These are phyloP conservation scores for Globisporangium abappressorium DNA, from an alignment of 352 stramenopile genomes.

Conservation along the genomic window DNA sequence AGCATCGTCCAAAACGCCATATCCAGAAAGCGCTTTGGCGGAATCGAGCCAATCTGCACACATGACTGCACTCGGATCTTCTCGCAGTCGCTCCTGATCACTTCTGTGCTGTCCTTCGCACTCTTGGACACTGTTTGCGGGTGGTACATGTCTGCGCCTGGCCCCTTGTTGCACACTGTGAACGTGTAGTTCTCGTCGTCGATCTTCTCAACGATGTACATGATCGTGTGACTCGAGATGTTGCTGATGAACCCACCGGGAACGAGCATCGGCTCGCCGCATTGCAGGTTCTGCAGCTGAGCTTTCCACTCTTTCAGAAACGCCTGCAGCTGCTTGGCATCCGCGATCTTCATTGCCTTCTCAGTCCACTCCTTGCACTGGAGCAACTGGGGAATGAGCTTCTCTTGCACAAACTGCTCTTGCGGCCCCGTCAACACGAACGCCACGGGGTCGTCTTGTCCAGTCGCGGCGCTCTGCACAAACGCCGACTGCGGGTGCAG, in stretches of 20 bases:
- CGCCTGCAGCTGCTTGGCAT: conserved; percentile 58
- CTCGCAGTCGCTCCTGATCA: conserved; percentile 22
- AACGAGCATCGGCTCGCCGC: conserved; percentile 50
- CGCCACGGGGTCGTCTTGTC: conserved; percentile 30
- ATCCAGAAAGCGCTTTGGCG: conserved; percentile 62
- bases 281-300: conserved; percentile 40
- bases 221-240: conserved; percentile 63
- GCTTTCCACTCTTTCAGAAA: conserved; percentile 73
- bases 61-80: conserved; percentile 83
- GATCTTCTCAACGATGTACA: conserved; percentile 83
- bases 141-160: conserved; percentile 84
- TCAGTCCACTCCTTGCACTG: conserved; percentile 53
- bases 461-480: not conserved
- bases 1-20: conserved; percentile 84
- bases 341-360: conserved; percentile 53
- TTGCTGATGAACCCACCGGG: conserved; percentile 82
- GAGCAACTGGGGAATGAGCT: conserved; percentile 50
- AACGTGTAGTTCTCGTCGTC: conserved; percentile 62
- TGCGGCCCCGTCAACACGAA: conserved; percentile 56
- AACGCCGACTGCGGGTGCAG: conserved; percentile 29
- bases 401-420: conserved; percentile 43
- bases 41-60: conserved; percentile 65
- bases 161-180: conserved; percentile 88
- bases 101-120: conserved; percentile 9
- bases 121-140: conserved; percentile 29